Conservation (phyloP, 306 rosid genomes). For the Acacia confusa region DNA sequence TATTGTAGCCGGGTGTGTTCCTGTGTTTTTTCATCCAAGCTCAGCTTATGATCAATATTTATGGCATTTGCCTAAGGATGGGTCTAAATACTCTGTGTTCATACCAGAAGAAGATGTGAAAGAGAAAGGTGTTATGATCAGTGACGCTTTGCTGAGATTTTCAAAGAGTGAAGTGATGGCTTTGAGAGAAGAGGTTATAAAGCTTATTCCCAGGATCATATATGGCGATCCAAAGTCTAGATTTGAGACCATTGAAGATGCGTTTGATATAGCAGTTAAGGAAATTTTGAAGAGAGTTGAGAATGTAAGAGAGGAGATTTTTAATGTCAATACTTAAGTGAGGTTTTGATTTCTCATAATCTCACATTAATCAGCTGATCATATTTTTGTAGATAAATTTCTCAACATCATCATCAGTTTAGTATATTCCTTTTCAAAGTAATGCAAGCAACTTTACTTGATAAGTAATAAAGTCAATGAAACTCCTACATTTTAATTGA, state of each 20-base stretch:
- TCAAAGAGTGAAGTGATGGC: constrained; percentile 32
- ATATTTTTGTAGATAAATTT: not conserved
- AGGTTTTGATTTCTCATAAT: not conserved
- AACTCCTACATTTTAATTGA: not conserved
- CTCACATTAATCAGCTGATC: not conserved
- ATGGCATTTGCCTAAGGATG: constrained; percentile 51
- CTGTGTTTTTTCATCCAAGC: constrained; percentile 53
- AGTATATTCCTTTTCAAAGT: not conserved
- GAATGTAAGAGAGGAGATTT: constrained; percentile 23
- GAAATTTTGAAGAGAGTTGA: constrained; percentile 50
- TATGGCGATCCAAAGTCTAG: constrained; percentile 47
- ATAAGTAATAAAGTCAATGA: not conserved
- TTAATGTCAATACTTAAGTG: not conserved
- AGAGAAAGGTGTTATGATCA: constrained; percentile 29
- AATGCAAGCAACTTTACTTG: not conserved
- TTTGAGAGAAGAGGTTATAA: constrained; percentile 50
- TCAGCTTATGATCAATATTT: constrained; percentile 60
- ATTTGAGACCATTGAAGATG: constrained; percentile 47
- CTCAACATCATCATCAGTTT: not conserved
- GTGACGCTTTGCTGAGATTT: constrained; percentile 37
- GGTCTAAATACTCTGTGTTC: constrained; percentile 41
- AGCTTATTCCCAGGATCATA: constrained; percentile 47
- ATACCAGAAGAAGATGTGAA: constrained; percentile 37
- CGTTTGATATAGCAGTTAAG: constrained; percentile 55
- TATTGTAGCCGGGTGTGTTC: constrained; percentile 59